These are phyloP conservation scores for Tulasnella sp. DNA, from an alignment of 768 basidiomycete genomes.

Conservation along the genomic window DNA sequence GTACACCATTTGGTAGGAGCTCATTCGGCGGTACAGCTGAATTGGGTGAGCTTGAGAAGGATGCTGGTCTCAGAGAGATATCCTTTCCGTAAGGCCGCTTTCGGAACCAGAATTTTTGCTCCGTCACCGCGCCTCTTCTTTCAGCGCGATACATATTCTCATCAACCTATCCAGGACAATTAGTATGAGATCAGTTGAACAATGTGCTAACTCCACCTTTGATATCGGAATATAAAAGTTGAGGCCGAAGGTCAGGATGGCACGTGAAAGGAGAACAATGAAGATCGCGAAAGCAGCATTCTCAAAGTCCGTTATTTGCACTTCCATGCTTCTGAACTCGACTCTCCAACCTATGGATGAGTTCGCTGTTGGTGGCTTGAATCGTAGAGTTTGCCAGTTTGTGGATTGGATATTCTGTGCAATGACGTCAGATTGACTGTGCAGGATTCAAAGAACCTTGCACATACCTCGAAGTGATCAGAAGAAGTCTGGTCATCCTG, in stretches of 20 bases:
- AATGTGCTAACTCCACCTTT: slow-evolving; percentile 46
- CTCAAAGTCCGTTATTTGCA: slow-evolving; percentile 96
- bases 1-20: not conserved
- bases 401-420: slow-evolving; percentile 91
- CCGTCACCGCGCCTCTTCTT: slow-evolving; percentile 54
- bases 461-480: slow-evolving; percentile 84
- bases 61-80: no score
- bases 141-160: slow-evolving; percentile 92
- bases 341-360: slow-evolving; percentile 94
- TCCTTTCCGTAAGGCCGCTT: not conserved
- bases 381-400: slow-evolving; percentile 96
- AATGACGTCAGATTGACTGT: not conserved
- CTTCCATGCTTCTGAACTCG: slow-evolving; percentile 97
- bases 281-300: slow-evolving; percentile 95
- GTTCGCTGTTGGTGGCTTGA: slow-evolving; percentile 92
- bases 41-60: no score
- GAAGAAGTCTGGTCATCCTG: slow-evolving; percentile 78
- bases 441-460: not conserved
- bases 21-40: slow-evolving; percentile 18
- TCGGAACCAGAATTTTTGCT: slow-evolving; percentile 72
- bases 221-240: slow-evolving; percentile 96
- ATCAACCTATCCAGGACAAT: slow-evolving; percentile 53
- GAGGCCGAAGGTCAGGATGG: slow-evolving; percentile 76
- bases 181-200: not conserved
- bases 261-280: slow-evolving; percentile 83